Evolutionary conservation across 345 rosid species (phyloP).

Genomic region (Bruguiera gymnorhiza): DNA sequence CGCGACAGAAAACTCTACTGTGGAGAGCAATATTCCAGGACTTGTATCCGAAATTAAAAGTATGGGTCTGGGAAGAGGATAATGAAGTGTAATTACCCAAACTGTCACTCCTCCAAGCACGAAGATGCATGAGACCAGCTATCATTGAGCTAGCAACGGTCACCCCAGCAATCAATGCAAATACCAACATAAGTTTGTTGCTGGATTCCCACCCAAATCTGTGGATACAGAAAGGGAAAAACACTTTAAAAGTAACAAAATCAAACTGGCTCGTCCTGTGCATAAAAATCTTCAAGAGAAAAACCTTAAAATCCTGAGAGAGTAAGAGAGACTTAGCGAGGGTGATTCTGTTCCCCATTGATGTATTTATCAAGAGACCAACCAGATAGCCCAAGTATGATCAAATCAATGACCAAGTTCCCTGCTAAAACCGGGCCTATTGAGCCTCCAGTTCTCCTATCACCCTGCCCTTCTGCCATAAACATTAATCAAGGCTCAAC

Average conservation of each 20-base stretch:
- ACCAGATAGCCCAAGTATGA: constrained; percentile 33
- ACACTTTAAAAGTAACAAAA: background rate
- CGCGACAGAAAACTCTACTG: background rate
- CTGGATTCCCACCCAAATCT: constrained; percentile 27
- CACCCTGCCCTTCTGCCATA: constrained; percentile 11
- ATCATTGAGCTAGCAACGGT: constrained; percentile 22
- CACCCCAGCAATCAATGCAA: constrained; percentile 13
- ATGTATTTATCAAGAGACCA: constrained; percentile 38
- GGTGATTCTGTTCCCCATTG: constrained; percentile 40
- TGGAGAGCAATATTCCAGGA: background rate
- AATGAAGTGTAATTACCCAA: constrained; percentile 22
- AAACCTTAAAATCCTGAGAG: background rate
- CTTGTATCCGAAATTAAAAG: background rate
- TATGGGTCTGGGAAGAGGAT: background rate
- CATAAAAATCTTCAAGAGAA: background rate
- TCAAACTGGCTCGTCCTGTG: background rate
- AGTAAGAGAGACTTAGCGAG: constrained; percentile 10
- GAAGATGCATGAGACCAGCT: constrained; percentile 28
- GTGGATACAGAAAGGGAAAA: background rate
- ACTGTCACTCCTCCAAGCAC: constrained; percentile 22
- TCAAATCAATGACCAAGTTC: constrained; percentile 21
- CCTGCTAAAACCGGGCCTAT: constrained; percentile 32
- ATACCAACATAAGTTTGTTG: constrained; percentile 26
- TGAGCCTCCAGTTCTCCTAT: constrained; percentile 10
- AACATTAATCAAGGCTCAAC: background rate